These are phyloP conservation scores for Wickerhamomyces hampshirensis DNA, from an alignment of 805 yeast species.

Conservation along the genomic window DNA sequence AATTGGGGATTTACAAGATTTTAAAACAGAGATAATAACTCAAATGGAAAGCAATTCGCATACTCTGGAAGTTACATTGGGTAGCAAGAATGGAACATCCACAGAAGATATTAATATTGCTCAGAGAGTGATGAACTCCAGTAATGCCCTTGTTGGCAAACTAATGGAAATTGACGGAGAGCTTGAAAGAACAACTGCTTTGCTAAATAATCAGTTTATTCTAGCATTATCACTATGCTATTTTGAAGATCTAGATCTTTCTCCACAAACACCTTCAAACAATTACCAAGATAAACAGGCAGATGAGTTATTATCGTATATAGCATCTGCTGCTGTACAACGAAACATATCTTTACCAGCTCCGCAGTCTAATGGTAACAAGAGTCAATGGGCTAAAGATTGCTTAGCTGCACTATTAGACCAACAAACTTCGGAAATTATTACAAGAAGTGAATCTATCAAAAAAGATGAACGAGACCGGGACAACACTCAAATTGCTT, in stretches of 20 bases:
- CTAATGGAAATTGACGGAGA: slow-evolving; percentile 6
- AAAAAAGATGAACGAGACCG: slow-evolving; percentile 28
- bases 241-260: slow-evolving; percentile 17
- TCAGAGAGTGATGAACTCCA: slow-evolving; percentile 10
- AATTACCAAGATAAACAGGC: slow-evolving; percentile 8
- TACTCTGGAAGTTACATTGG: slow-evolving; percentile 1
- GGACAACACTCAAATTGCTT: too few relatives aligned
- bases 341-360: slow-evolving; percentile 19
- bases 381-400: slow-evolving; percentile 22
- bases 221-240: slow-evolving; percentile 18
- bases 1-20: slow-evolving; percentile 5
- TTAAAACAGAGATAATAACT: slow-evolving; percentile 12
- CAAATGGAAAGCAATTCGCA: slow-evolving; percentile 14
- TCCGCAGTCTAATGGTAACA: slow-evolving; percentile 13
- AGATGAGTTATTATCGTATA: slow-evolving; percentile 22
- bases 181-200: slow-evolving; percentile 5
- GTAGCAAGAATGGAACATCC: slow-evolving; percentile 5
- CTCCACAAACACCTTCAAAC: not conserved
- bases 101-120: slow-evolving; percentile 4
- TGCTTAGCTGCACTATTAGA: slow-evolving; percentile 18
- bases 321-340: slow-evolving; percentile 24
- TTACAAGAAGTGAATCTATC: slow-evolving; percentile 6
- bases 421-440: not conserved
- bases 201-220: slow-evolving; percentile 15
- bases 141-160: slow-evolving; percentile 7